A percentile compares a stretch with the other conserved stretches of the same genome.
Conservation (phyloP, 257 asterid species). For the Nicotiana obtusifolia region DNA sequence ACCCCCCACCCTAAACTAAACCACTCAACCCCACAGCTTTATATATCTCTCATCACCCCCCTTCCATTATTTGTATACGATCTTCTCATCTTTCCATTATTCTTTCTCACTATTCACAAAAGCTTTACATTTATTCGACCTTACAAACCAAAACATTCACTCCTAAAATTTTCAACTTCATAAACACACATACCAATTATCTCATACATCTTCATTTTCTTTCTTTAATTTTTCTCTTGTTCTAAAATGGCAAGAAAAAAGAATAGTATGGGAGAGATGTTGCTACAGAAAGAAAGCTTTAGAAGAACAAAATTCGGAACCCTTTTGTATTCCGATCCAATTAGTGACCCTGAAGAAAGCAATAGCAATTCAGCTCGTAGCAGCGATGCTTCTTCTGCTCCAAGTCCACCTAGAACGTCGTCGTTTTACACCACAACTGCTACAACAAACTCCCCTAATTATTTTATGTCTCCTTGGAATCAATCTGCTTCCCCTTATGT, state of each 20-base stretch:
- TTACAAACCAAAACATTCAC: neutral
- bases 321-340: conserved; percentile 35
- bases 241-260: conserved; percentile 26
- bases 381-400: conserved; percentile 34
- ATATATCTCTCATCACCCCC: conserved; percentile 15
- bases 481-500: conserved; percentile 59
- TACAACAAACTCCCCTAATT: conserved; percentile 34
- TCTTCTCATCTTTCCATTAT: neutral
- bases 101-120: neutral
- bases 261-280: conserved; percentile 6
- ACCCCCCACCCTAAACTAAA: neutral
- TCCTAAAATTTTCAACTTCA: neutral
- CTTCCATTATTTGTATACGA: conserved; percentile 6
- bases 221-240: neutral
- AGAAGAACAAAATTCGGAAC: conserved; percentile 43
- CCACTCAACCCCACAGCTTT: neutral
- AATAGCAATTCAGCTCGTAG: conserved; percentile 19
- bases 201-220: neutral
- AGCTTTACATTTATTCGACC: neutral
- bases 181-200: neutral
- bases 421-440: neutral
- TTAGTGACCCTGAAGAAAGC: conserved; percentile 20
- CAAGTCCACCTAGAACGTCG: conserved; percentile 6
- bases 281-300: conserved; percentile 24
- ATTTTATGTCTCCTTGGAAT: conserved; percentile 67